These are phyloP conservation scores for Solanum chiquidenum DNA, from an alignment of 257 asterid genomes.

Conservation along the genomic window DNA sequence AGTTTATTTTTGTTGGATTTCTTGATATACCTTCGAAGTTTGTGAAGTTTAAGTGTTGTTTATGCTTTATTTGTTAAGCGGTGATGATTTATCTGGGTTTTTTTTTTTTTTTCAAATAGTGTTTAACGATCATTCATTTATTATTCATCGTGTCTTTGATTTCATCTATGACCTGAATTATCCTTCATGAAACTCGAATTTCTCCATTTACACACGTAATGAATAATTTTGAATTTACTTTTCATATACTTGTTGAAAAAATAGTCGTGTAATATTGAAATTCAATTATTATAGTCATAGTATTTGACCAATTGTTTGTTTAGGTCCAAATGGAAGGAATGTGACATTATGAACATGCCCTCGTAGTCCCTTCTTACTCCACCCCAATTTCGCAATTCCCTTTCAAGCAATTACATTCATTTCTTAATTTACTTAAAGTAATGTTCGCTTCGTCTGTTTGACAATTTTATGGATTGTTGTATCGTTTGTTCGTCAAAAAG, in stretches of 20 bases:
- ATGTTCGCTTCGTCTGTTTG: rapidly evolving
- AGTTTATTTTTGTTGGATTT: too few relatives aligned
- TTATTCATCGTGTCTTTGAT: background rate
- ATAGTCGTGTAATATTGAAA: too few relatives aligned
- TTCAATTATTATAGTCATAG: too few relatives aligned
- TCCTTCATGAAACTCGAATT: background rate
- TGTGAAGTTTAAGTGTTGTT: too few relatives aligned
- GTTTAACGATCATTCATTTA: too few relatives aligned
- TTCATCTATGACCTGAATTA: background rate
- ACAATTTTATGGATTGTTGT: background rate
- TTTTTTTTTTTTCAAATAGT: too few relatives aligned
- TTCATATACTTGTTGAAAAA: background rate
- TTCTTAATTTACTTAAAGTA: background rate
- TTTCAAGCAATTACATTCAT: background rate
- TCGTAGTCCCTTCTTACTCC: background rate
- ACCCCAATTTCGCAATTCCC: background rate
- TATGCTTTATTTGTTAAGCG: background rate
- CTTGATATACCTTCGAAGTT: too few relatives aligned
- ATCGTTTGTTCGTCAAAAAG: background rate
- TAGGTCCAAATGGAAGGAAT: background rate
- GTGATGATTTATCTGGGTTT: too few relatives aligned
- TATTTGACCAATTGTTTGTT: background rate
- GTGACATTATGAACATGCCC: background rate
- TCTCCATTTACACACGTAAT: background rate
- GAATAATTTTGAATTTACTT: too few relatives aligned